Percentiles rank a stretch among this genome's conserved stretches.
These are phyloP conservation scores for Malassezia japonica DNA, from an alignment of 1,284 basidiomycete species.

Conservation along the genomic window DNA sequence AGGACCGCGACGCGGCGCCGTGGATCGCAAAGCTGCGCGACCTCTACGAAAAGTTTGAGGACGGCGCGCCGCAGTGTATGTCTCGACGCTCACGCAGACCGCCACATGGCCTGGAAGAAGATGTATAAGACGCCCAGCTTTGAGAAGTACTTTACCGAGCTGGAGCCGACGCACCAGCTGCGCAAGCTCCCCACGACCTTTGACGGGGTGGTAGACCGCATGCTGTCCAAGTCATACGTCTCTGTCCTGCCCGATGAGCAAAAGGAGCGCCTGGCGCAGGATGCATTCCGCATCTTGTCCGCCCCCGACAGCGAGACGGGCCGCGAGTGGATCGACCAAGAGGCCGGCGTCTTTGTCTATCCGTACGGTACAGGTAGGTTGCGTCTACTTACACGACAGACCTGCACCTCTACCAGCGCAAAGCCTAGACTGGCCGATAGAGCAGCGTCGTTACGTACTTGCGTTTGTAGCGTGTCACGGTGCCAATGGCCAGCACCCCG, in stretches of 20 bases:
- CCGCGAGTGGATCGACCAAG: conserved; percentile 36
- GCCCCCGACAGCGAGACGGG: conserved; percentile 22
- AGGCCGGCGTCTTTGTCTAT: conserved; percentile 35
- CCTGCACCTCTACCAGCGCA: conserved; percentile 6
- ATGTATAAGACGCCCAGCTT: conserved; percentile 32
- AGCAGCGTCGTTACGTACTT: conserved; percentile 52
- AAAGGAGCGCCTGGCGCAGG: conserved; percentile 17
- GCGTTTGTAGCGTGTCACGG: conserved; percentile 81
- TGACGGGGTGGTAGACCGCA: conserved; percentile 25
- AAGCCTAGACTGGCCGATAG: conserved; percentile 12
- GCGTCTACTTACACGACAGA: conserved; percentile 6
- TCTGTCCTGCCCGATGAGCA: conserved; percentile 25
- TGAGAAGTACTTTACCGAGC: conserved; percentile 17
- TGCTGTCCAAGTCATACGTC: conserved; percentile 38
- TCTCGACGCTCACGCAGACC: no score
- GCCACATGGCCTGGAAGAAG: conserved; percentile 35
- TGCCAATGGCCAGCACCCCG: conserved; percentile 84
- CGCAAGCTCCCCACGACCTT: conserved; percentile 32
- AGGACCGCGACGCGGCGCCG: conserved; percentile 34
- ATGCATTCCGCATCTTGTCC: conserved; percentile 19
- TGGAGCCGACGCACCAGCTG: conserved; percentile 20
- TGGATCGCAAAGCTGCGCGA: conserved; percentile 39
- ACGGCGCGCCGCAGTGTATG: conserved; percentile 36
- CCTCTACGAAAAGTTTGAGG: conserved; percentile 36
- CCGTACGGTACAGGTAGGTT: conserved; percentile 11